Evolutionary conservation across 495 filamentous ascomycete genomes (phyloP), one percentile per base, ranked within the genome.

Genomic region (Halenospora varia): DNA sequence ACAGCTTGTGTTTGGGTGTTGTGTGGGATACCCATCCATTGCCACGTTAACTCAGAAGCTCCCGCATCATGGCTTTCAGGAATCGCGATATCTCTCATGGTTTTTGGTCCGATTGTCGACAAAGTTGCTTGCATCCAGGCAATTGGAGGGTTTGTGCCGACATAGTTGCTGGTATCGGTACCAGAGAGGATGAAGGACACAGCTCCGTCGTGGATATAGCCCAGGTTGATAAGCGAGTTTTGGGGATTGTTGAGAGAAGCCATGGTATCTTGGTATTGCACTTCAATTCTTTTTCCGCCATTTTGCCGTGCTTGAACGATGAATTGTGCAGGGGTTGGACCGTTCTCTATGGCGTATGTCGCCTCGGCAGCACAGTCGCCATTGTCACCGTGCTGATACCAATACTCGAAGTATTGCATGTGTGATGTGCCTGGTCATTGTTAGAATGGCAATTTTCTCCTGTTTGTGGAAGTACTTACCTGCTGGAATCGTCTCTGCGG

Each of bases 101-200:
- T 56, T 10, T 66, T 63, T 48, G 62, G 45, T 2, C 59, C 55
- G 48, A 72, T 72, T n/a, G 59, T 59, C 49, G 65, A 41, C 40
- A 70, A 62, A 13, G 64, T 68, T 10, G 35, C 35, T 40, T 66
- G 61, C 70, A 72, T 72, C 70, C 70, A 72, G 0, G 24, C 57
- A 1, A 40, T 24, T 26, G 62, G 62, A 19, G 62, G 57, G 22
- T 64, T 57, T 9, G 44, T 39, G 2, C 54, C 57, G 11, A 64
- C 23, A 17, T 51, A 64, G 3, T 47, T 23, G 11, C 42, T 15
- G 20, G 46, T 55, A 20, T 59, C 62, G 11, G 57, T 47, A 9
- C 68, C 70, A 29, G 66, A 64, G 17, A 62, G 58, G 1, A 70
- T 26, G 15, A 69, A 72, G 0, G 62, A 57, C 11, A 62, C 56